phyloP scores from a whole-genome alignment of 108 stramenopile species.

The Bacterosira constricta region DNA sequence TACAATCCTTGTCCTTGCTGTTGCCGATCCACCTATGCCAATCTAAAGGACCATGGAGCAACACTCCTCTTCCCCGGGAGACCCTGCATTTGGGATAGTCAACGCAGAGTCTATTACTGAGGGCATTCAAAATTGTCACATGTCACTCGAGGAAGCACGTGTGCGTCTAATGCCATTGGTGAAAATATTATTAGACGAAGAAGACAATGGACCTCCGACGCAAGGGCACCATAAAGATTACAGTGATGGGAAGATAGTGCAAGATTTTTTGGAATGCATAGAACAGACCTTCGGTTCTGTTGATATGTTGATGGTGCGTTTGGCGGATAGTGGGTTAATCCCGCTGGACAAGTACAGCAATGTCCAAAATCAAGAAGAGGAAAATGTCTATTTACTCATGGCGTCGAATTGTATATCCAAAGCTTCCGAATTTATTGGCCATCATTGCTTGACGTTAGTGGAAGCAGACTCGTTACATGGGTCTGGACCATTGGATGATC shows the following conservation, averaged over 20 bases:
- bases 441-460: conserved; percentile 24
- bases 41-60: background rate
- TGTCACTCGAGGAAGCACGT: conserved; percentile 42
- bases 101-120: conserved; percentile 29
- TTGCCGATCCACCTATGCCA: too few relatives aligned
- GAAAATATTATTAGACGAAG: conserved; percentile 27
- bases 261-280: conserved; percentile 22
- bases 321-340: conserved; percentile 35
- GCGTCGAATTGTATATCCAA: conserved; percentile 42
- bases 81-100: conserved; percentile 5
- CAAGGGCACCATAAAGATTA: background rate
- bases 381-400: conserved; percentile 46
- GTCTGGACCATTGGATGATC: conserved; percentile 25
- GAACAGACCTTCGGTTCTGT: conserved; percentile 22
- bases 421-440: conserved; percentile 24
- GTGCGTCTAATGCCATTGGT: conserved; percentile 29
- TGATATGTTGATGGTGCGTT: conserved; percentile 10
- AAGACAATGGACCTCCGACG: background rate
- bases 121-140: conserved; percentile 41
- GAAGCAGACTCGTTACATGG: conserved; percentile 32
- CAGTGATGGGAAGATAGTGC: conserved; percentile 8
- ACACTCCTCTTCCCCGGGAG: background rate
- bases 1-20: too few relatives aligned
- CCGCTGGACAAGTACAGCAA: background rate
- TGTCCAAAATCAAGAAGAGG: background rate